These are phyloP conservation scores for Fusarium sp. DNA, from an alignment of 2,329 filamentous ascomycete species.

Conservation along the genomic window DNA sequence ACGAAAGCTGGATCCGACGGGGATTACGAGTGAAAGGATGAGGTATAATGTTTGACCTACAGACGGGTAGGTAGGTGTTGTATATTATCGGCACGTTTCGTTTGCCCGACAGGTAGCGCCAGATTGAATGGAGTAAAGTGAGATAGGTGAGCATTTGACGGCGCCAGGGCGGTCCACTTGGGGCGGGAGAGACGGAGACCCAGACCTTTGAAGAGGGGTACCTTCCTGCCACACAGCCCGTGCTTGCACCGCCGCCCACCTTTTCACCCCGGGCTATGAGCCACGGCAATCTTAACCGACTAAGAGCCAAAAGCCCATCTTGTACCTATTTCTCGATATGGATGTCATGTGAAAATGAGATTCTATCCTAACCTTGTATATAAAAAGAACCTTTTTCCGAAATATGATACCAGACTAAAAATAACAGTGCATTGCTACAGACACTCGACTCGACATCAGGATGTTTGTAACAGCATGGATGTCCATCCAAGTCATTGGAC, in stretches of 20 bases:
- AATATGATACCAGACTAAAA: neutral
- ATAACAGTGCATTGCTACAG: neutral
- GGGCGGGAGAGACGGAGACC: conserved; percentile 33
- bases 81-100: conserved; percentile 26
- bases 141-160: conserved; percentile 27
- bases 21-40: neutral
- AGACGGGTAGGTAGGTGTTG: conserved; percentile 12
- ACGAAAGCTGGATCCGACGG: neutral
- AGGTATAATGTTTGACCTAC: conserved; percentile 1
- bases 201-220: conserved; percentile 19
- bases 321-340: neutral
- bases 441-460: neutral
- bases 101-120: conserved; percentile 25
- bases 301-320: neutral
- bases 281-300: conserved; percentile 7
- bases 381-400: neutral
- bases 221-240: conserved; percentile 6
- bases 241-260: conserved; percentile 25
- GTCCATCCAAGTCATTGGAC: conserved; percentile 16
- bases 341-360: neutral
- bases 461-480: conserved; percentile 21
- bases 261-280: conserved; percentile 6
- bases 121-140: conserved; percentile 33
- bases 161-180: conserved; percentile 29
- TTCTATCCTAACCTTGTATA: neutral